A percentile compares a stretch with the other conserved stretches of the same genome.
These are phyloP conservation scores for Boletus holoroseus DNA, from an alignment of 1,284 basidiomycete genomes.

Conservation along the genomic window DNA sequence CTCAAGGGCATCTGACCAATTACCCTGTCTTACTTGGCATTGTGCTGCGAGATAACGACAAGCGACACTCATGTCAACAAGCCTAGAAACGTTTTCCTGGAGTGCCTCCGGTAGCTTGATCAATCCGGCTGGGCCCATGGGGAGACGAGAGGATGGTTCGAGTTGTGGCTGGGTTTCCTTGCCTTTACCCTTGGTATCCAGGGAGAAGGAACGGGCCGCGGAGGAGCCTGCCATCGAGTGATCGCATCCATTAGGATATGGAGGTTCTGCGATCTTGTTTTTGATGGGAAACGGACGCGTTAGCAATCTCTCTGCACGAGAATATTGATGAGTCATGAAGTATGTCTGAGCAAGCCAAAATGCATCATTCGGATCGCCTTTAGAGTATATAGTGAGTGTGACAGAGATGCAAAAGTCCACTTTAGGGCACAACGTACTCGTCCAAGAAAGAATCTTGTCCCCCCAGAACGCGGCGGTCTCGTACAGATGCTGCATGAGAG, in stretches of 20 bases:
- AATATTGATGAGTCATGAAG: slow-evolving; percentile 93
- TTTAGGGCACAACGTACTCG: slow-evolving; percentile 58
- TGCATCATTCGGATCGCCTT: slow-evolving; percentile 92
- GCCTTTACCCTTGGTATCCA: slow-evolving; percentile 51
- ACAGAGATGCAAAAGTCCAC: neutral
- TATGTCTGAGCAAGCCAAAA: slow-evolving; percentile 99
- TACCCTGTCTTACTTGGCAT: slow-evolving; percentile 87
- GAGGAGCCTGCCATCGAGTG: slow-evolving; percentile 25
- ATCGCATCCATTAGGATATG: slow-evolving; percentile 42
- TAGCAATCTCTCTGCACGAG: slow-evolving; percentile 87
- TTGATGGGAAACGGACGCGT: slow-evolving; percentile 69
- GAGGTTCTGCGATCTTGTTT: slow-evolving; percentile 39
- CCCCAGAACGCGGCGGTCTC: slow-evolving; percentile 99
- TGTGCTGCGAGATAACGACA: slow-evolving; percentile 94
- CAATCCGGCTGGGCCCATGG: slow-evolving; percentile 63
- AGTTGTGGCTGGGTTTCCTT: slow-evolving; percentile 46
- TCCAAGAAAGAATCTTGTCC: slow-evolving; percentile 91
- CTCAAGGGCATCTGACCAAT: slow-evolving; percentile 89
- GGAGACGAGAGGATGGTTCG: slow-evolving; percentile 49
- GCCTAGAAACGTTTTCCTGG: slow-evolving; percentile 60
- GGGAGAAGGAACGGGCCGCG: slow-evolving; percentile 24
- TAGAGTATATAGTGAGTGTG: slow-evolving; percentile 12
- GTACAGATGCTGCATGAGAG: slow-evolving; percentile 96
- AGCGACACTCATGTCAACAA: slow-evolving; percentile 88
- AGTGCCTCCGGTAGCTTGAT: slow-evolving; percentile 57